Base-by-base conservation (phyloP, 2,329 filamentous ascomycete genomes). In the Exophiala spinifera region DNA sequence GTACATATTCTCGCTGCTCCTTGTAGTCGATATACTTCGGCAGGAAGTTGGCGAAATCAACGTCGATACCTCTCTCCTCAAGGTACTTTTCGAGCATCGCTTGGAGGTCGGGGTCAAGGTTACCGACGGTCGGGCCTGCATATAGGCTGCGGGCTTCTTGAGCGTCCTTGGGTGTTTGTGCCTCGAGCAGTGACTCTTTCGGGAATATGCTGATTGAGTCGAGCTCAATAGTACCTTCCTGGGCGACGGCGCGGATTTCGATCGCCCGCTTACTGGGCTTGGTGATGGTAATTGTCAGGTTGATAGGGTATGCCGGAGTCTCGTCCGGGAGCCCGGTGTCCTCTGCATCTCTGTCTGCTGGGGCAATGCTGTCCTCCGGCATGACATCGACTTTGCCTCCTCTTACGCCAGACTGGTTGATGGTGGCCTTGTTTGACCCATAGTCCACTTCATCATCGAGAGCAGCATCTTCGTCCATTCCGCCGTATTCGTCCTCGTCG, bases 21-120 rank as follows among this genome's bases (percentile, higher is more conserved):
- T 99, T 99, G 75, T 88, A 84, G 70, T 97, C 91, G 68, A 97
- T 91, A 77, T 96, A 99, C 72, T 97, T 91, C 34, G 91, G 90
- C 42, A 95, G 86, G 73, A 97, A 96, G 63, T 91, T 77, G 50
- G 91, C 92, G 65, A 99, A 82, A 55, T 86, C 83, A 65, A 87
- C 85, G 67, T 92, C 90, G 74, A 99, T 84, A 61, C 92, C 94
- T 65, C 94, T 84, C 81, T 96, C 94, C 74, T 96, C 91, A 61
- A 99, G 82, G 77, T 92, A 99, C 65, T 87, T 84, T 81, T 97
- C 92, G 70, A 97, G 80, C 65, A 96, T 81, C 50, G 90, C 81
- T 79, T 97, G 92, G 42, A 99, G 83, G 70, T 97, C 92, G 77
- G 96, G 91, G 70, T 99, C 94, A 55, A 99, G 84, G 78, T 89